Evolutionary conservation across 441 rosid species (phyloP).

Genomic region (Gossypium trilobum): DNA sequence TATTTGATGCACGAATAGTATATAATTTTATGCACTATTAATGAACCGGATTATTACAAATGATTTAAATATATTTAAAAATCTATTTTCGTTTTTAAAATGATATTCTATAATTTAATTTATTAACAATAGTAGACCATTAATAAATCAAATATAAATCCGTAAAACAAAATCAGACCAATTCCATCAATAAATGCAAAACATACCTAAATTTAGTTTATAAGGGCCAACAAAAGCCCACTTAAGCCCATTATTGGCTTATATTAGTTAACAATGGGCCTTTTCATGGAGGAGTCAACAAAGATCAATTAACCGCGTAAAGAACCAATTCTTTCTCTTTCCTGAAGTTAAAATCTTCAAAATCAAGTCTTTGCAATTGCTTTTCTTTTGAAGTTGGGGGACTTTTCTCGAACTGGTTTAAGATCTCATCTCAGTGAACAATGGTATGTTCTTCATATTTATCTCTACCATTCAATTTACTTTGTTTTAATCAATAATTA

Average conservation of each 20-base stretch:
- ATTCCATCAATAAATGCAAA: not conserved
- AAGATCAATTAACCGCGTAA: not conserved
- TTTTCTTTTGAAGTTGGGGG: not conserved
- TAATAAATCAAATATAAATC: no score
- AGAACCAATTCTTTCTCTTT: not conserved
- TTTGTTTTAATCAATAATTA: not conserved
- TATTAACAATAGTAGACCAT: no score
- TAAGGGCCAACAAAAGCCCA: not conserved
- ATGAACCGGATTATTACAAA: no score
- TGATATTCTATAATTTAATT: no score
- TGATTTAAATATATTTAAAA: no score
- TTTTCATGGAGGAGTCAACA: not conserved
- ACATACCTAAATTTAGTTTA: no score
- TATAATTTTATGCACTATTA: no score
- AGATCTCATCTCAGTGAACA: constrained; percentile 10
- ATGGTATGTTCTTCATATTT: constrained; percentile 17
- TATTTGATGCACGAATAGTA: no score
- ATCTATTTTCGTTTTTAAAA: no score
- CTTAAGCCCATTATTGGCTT: not conserved
- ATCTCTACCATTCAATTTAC: not conserved
- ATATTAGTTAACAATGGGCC: not conserved
- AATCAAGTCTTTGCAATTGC: not conserved
- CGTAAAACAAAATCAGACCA: no score
- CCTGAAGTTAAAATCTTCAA: not conserved
- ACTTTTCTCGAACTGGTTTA: not conserved